These are phyloP conservation scores for Boletus vinaceobasis DNA, from an alignment of 768 basidiomycete species.

Conservation along the genomic window DNA sequence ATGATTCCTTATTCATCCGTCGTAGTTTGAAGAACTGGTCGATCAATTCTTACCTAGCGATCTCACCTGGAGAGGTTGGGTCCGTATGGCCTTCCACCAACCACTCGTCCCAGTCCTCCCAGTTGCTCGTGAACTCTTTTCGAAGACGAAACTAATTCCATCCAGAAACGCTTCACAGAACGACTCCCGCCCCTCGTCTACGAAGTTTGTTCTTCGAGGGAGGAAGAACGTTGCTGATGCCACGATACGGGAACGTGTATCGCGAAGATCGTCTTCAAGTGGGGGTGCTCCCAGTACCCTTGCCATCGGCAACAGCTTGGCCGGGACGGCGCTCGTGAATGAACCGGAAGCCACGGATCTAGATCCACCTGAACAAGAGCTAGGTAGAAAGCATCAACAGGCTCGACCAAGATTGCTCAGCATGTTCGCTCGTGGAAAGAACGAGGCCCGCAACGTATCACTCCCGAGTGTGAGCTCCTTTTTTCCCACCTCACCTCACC, in stretches of 20 bases:
- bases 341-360: constrained; percentile 41
- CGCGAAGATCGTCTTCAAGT: constrained; percentile 25
- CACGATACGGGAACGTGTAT: constrained; percentile 7
- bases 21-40: constrained; percentile 73
- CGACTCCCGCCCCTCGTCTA: constrained; percentile 25
- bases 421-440: constrained; percentile 27
- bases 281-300: not conserved
- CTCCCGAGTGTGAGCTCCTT: constrained; percentile 12
- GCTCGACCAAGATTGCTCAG: constrained; percentile 31
- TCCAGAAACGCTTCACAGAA: constrained; percentile 31
- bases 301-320: constrained; percentile 13
- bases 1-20: constrained; percentile 2
- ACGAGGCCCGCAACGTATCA: constrained; percentile 1
- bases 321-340: constrained; percentile 34
- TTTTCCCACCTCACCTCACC: not conserved
- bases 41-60: constrained; percentile 78
- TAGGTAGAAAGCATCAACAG: constrained; percentile 16
- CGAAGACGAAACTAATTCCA: constrained; percentile 71
- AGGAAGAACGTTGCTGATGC: constrained; percentile 16
- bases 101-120: constrained; percentile 74
- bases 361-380: constrained; percentile 14
- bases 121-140: constrained; percentile 72
- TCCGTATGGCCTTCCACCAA: constrained; percentile 80
- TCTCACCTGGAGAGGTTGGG: constrained; percentile 77
- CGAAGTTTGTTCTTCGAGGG: constrained; percentile 17